Evolutionary conservation across 495 filamentous ascomycete genomes (phyloP), one percentile per base, ranked within the genome.

Genomic region (Aspergillus hancockii): DNA sequence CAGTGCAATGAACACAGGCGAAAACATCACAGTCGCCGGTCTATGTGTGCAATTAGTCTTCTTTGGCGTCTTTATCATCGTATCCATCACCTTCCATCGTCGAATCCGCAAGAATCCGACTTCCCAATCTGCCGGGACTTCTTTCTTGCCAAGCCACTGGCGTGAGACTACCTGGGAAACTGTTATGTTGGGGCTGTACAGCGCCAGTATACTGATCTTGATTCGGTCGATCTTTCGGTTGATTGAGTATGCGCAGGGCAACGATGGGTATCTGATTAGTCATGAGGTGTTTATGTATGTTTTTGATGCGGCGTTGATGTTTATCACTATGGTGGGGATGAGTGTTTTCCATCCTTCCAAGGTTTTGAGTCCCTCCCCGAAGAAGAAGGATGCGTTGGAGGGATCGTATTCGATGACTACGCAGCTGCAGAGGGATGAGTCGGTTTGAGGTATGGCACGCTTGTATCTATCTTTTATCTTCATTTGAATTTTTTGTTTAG

Each of bases 271-370:
- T 58, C 34, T 83, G 19, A 63, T 87, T 28, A 63, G 54, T 9
- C 77, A 83, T 52, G 87, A 90, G 72, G 76, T 75, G 63, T 81
- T 78, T 55, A 55, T 88, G 43, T 89, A 88, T 67, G 62, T 87
- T 6, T 88, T 89, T 63, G 88, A 90, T 63, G 65, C 77, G 25
- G 25, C 73, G 22, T 61, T 85, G 23, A 89, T 90, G 85, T 57
- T 83, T 18, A 3, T 65, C 0, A 79, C 80, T 22, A 81, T 83
- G 71, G 59, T 79, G 0, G 58, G 81, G 1, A 83, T 87, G 59
- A 76, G 71, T 38, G 34, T 73, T 8, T 63, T 63, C 25, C 65
- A 70, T 41, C 70, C 70, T 36, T 36, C 34, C 2, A 36, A 36
- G 34, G 34, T 36, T 36, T 14, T 36, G 8, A 36, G 34, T 36